A percentile compares a stretch with the other conserved stretches of the same genome.
Conservation (phyloP, 2,329 filamentous ascomycete species). For the Mariannaea sp. region DNA sequence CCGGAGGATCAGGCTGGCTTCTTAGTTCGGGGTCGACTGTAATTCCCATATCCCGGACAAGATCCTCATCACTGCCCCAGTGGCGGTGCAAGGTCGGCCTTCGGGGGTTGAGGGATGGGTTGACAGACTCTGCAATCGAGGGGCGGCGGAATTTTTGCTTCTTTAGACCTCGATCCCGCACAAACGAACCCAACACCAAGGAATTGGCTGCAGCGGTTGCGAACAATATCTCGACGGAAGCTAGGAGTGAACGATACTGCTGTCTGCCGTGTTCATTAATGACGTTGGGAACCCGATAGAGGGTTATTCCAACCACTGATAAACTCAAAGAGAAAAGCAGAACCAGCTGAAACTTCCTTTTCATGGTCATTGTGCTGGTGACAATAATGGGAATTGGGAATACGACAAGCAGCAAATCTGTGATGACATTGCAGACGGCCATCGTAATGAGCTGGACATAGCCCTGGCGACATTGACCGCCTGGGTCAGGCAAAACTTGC, state of each 20-base stretch:
- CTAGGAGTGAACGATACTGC: conserved; percentile 85
- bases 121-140: conserved; percentile 67
- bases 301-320: conserved; percentile 76
- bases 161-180: conserved; percentile 88
- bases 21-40: conserved; percentile 62
- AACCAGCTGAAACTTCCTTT: conserved; percentile 79
- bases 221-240: conserved; percentile 87
- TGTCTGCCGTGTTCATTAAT: conserved; percentile 74
- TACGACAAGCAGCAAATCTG: conserved; percentile 82
- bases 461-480: conserved; percentile 81
- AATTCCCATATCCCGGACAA: conserved; percentile 80
- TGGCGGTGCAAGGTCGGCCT: conserved; percentile 63
- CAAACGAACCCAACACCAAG: conserved; percentile 88
- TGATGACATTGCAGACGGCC: conserved; percentile 86
- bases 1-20: conserved; percentile 39
- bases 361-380: conserved; percentile 73
- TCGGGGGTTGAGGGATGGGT: conserved; percentile 46
- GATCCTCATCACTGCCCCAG: conserved; percentile 90
- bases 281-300: conserved; percentile 80
- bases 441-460: conserved; percentile 88
- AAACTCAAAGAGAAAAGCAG: conserved; percentile 85
- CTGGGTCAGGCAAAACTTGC: conserved; percentile 86
- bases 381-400: conserved; percentile 92
- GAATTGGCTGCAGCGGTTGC: conserved; percentile 87
- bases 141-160: conserved; percentile 79